Evolutionary conservation across 768 basidiomycete species (phyloP).

Genomic region (Polyporus arcularius): DNA sequence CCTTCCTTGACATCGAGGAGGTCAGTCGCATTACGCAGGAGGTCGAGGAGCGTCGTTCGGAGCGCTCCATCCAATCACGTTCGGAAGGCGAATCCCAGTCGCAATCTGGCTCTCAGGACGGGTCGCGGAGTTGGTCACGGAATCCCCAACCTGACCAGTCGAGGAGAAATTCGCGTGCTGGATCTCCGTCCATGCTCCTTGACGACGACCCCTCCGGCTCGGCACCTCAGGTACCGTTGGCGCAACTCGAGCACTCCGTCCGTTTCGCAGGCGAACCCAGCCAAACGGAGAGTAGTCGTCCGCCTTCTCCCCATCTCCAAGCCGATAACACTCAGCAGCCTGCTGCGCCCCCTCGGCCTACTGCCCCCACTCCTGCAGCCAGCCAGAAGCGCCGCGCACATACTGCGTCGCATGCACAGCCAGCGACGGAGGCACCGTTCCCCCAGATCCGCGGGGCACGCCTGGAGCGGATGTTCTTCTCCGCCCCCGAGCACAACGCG

Average conservation of each 20-base stretch:
- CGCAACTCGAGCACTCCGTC: slow-evolving; percentile 5
- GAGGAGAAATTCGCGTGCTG: slow-evolving; percentile 1
- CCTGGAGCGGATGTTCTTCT: slow-evolving; percentile 81
- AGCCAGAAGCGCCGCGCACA: slow-evolving; percentile 15
- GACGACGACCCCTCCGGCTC: slow-evolving; percentile 2
- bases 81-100: slow-evolving; percentile 22
- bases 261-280: slow-evolving; percentile 1
- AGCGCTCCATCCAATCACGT: slow-evolving; percentile 35
- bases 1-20: slow-evolving; percentile 59
- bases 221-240: neutral
- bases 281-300: slow-evolving; percentile 1
- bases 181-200: slow-evolving; percentile 9
- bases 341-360: slow-evolving; percentile 27
- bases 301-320: slow-evolving; percentile 4
- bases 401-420: neutral
- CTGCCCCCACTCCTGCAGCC: slow-evolving; percentile 40
- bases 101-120: slow-evolving; percentile 6
- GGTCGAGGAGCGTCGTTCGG: slow-evolving; percentile 63
- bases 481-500: slow-evolving; percentile 72
- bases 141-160: slow-evolving; percentile 1
- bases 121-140: slow-evolving; percentile 10
- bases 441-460: slow-evolving; percentile 80
- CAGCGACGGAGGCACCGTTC: slow-evolving; percentile 55
- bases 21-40: slow-evolving; percentile 65
- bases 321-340: neutral